Evolutionary conservation across 495 filamentous ascomycete species (phyloP), one percentile per base, ranked within the genome.

Genomic region (Penicillium paradoxum): DNA sequence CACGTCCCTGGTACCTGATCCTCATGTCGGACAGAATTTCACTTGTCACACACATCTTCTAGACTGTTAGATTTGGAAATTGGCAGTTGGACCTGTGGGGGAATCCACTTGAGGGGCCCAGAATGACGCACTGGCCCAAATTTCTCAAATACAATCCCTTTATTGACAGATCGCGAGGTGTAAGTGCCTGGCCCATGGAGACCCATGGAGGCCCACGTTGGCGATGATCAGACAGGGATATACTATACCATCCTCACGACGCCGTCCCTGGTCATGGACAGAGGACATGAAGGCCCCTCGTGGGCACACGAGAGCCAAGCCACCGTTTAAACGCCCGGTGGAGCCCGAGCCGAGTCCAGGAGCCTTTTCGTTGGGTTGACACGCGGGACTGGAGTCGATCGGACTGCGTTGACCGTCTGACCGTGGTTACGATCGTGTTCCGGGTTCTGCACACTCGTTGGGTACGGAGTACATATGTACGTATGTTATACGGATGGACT

Each of bases 301-400:
- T 27, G 24, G 24, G 24, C 24, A 27, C 24, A 27, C 24, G 24
- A 27, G 24, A 27, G 52, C 49, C 45, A 56, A 48, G 58, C 30
- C 61, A 55, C 43, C 54, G 52, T 56, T 63, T 63, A 58, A 54
- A 49, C 58, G 61, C 61, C 61, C 55, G 46, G 61, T 64, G 61
- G 61, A 45, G 44, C 37, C 53, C 39, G 27, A 25, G 13, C 40
- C 42, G 40, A 52, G n/a, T n/a, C n/a, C n/a, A n/a, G n/a, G 14
- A 19, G 50, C 19, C n/a, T 39, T 58, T 39, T 58, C 48, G 40
- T 38, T 56, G 45, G 46, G 40, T 57, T 55, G 57, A 60, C 60
- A 62, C 61, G 45, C 55, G 55, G 55, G 49, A 58, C 56, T 62
- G 55, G 58, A 58, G 55, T 32, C 58, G 39, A 62, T 62, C 55